phyloP scores from a whole-genome alignment of 352 stramenopile genomes.

The Globisporangium echinulatum region DNA sequence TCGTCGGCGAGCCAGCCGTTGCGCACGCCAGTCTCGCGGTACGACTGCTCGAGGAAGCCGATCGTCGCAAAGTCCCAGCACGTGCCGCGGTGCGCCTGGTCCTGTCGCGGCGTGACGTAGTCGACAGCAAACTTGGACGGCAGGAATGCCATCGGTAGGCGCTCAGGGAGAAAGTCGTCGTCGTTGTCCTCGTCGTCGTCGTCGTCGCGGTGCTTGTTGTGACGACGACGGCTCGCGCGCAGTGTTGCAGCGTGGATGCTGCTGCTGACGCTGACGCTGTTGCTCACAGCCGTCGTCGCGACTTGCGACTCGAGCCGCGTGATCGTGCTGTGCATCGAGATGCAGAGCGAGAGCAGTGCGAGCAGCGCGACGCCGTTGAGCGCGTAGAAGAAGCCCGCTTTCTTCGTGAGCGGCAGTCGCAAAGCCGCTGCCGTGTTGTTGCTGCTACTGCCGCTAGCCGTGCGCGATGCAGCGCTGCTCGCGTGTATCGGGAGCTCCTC shows the following conservation, averaged over 20 bases:
- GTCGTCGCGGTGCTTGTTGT: conserved; percentile 6
- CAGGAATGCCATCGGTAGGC: conserved; percentile 58
- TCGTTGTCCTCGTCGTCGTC: conserved; percentile 1
- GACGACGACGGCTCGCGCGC: conserved; percentile 3
- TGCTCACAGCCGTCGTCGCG: neutral
- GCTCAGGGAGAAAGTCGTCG: conserved; percentile 11
- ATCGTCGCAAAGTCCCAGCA: conserved; percentile 84
- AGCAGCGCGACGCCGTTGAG: conserved; percentile 56
- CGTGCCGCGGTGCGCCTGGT: conserved; percentile 69
- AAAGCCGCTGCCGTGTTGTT: neutral
- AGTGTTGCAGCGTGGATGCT: conserved; percentile 1
- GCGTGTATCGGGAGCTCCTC: conserved; percentile 23
- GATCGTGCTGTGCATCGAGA: conserved; percentile 75
- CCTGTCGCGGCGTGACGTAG: conserved; percentile 67
- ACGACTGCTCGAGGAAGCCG: conserved; percentile 72
- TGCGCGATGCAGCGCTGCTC: conserved; percentile 6
- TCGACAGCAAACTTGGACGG: conserved; percentile 77
- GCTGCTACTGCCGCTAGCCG: conserved; percentile 12
- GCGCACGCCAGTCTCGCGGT: conserved; percentile 53
- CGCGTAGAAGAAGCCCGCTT: conserved; percentile 35
- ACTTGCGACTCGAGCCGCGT: conserved; percentile 36
- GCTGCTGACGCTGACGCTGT: neutral
- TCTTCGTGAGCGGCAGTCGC: neutral
- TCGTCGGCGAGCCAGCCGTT: conserved; percentile 63
- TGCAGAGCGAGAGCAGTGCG: conserved; percentile 44